Conservation (phyloP, 371 early-diverging fungal species). For the Rhizopus stolonifer region DNA sequence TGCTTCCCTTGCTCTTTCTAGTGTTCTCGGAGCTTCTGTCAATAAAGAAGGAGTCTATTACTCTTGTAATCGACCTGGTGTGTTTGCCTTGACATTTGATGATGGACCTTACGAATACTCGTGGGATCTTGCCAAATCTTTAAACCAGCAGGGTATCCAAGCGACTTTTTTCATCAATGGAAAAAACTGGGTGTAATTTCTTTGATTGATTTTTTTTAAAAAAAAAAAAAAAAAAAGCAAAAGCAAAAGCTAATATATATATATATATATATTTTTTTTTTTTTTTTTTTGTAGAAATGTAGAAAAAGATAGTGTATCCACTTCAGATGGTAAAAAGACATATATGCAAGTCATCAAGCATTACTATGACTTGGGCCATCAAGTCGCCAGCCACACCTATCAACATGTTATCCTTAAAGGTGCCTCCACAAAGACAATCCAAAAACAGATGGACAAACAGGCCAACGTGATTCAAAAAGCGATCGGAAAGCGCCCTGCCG, state of each 20-base stretch:
- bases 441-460: constrained; percentile 20
- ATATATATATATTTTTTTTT: too few relatives aligned
- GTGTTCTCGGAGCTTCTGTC: not conserved
- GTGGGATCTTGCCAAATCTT: constrained; percentile 15
- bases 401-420: constrained; percentile 16
- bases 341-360: constrained; percentile 28
- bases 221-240: not conserved
- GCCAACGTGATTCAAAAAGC: constrained; percentile 26
- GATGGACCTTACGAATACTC: constrained; percentile 28
- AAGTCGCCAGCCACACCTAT: constrained; percentile 29
- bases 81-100: constrained; percentile 31
- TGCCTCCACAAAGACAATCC: constrained; percentile 13
- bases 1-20: not conserved
- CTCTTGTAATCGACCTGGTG: constrained; percentile 17
- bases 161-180: constrained; percentile 73
- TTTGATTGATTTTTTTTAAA: too few relatives aligned
- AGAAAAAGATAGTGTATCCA: constrained; percentile 4
- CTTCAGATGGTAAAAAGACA: constrained; percentile 20
- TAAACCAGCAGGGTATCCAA: constrained; percentile 17
- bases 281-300: too few relatives aligned
- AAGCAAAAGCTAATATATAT: not conserved
- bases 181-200: constrained; percentile 25
- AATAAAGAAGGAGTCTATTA: constrained; percentile 1
- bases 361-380: constrained; percentile 21
- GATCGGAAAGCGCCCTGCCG: constrained; percentile 21